Percentiles rank a stretch among this genome's conserved stretches.
Conservation (phyloP, 306 rosid species). For the Cajanus cajan region DNA sequence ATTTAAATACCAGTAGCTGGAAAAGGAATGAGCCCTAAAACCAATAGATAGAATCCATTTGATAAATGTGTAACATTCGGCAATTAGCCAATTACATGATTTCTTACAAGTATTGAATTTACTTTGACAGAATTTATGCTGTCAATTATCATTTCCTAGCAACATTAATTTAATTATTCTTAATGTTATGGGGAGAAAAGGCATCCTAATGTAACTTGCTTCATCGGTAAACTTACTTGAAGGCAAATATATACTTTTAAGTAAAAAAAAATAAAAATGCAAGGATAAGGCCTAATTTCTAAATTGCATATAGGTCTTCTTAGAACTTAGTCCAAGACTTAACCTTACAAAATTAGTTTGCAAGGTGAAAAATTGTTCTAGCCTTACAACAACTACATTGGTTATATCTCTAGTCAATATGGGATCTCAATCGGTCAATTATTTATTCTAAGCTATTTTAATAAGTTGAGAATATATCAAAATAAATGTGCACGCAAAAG, state of each 20-base stretch:
- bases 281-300: not conserved
- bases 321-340: too few relatives aligned
- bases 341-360: too few relatives aligned
- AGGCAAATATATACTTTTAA: not conserved
- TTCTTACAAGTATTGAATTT: not conserved
- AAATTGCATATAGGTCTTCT: not conserved
- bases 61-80: not conserved
- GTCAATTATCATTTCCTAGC: not conserved
- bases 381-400: too few relatives aligned
- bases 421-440: too few relatives aligned
- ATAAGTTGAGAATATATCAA: not conserved
- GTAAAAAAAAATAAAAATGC: not conserved
- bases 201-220: not conserved
- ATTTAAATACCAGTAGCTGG: not conserved
- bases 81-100: not conserved
- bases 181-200: not conserved
- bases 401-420: too few relatives aligned
- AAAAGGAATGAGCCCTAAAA: not conserved
- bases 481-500: constrained; percentile 12
- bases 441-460: not conserved
- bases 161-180: not conserved
- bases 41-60: not conserved
- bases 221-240: not conserved
- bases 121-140: not conserved
- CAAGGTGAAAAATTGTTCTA: too few relatives aligned